These are phyloP conservation scores for Saposhnikovia divaricata DNA, from an alignment of 129 eudicot species.

Conservation along the genomic window DNA sequence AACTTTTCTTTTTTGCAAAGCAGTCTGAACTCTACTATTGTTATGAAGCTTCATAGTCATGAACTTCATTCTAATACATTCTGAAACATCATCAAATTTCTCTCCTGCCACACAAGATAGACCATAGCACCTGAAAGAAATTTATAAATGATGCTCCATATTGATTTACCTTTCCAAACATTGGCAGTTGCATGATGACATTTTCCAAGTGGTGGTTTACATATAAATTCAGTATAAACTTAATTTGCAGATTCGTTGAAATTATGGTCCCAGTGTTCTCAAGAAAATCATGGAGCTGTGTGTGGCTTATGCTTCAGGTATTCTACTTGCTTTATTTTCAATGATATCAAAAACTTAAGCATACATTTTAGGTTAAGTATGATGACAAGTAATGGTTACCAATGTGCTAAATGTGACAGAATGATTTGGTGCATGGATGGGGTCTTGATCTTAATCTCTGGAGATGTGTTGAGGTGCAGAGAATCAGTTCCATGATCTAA, in stretches of 20 bases:
- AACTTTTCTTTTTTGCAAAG: no score
- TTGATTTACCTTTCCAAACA: not conserved
- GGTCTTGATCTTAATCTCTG: slow-evolving; percentile 52
- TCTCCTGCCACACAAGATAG: no score
- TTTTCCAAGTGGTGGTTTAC: not conserved
- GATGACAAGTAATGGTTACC: not conserved
- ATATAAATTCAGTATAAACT: not conserved
- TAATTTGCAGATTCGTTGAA: slow-evolving; percentile 40
- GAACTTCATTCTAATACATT: no score
- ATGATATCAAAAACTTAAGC: not conserved
- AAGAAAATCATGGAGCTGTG: slow-evolving; percentile 46
- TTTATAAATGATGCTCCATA: no score
- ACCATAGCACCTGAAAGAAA: no score
- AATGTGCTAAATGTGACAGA: slow-evolving; percentile 21
- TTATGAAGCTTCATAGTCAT: no score
- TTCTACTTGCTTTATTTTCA: not conserved
- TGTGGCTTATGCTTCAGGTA: slow-evolving; percentile 62
- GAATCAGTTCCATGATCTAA: not conserved
- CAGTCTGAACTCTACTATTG: no score
- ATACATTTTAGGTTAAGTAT: not conserved
- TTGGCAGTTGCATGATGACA: not conserved
- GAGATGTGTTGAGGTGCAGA: slow-evolving; percentile 46
- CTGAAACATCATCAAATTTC: no score
- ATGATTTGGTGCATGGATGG: slow-evolving; percentile 63
- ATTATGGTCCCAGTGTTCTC: slow-evolving; percentile 67